Conservation (phyloP, 1,284 basidiomycete genomes). For the Tausonia pullulans region DNA sequence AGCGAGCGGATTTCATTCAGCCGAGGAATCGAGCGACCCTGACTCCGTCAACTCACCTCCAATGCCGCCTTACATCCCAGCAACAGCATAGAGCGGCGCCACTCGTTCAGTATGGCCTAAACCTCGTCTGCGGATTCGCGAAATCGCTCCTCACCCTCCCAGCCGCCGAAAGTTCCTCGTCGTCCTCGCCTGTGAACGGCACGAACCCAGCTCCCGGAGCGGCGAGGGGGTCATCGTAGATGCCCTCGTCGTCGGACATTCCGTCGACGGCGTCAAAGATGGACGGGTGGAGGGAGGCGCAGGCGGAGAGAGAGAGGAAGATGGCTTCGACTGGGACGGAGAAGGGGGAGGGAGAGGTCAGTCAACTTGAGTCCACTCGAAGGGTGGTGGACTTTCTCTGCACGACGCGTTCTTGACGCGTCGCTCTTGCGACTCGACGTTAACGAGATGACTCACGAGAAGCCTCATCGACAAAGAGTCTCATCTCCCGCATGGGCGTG, state of each 20-base stretch:
- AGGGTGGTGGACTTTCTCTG: no score
- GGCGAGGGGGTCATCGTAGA: slow-evolving; percentile 45
- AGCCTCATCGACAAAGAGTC: slow-evolving; percentile 50
- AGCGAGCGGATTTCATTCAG: neutral
- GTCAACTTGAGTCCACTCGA: no score
- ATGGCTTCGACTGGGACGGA: slow-evolving; percentile 59
- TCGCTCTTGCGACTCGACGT: neutral
- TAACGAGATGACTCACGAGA: slow-evolving; percentile 46
- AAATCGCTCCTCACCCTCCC: slow-evolving; percentile 93
- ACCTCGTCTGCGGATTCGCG: slow-evolving; percentile 59
- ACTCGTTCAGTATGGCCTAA: slow-evolving; percentile 58
- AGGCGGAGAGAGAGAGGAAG: slow-evolving; percentile 75
- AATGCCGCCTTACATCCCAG: slow-evolving; percentile 1
- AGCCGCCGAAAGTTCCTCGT: slow-evolving; percentile 62
- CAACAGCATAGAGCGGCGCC: neutral
- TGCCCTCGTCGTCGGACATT: slow-evolving; percentile 45
- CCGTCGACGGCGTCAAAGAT: slow-evolving; percentile 44
- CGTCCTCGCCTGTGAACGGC: slow-evolving; percentile 41
- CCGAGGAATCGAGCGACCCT: neutral
- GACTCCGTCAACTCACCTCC: slow-evolving; percentile 3
- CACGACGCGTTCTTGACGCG: no score
- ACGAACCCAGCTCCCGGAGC: slow-evolving; percentile 20
- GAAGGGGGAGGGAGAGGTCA: slow-evolving; percentile 10
- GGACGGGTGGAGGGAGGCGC: slow-evolving; percentile 75
- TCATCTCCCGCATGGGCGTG: slow-evolving; percentile 59